Conservation (phyloP, 2,329 filamentous ascomycete species). For the Chalara sp. region DNA sequence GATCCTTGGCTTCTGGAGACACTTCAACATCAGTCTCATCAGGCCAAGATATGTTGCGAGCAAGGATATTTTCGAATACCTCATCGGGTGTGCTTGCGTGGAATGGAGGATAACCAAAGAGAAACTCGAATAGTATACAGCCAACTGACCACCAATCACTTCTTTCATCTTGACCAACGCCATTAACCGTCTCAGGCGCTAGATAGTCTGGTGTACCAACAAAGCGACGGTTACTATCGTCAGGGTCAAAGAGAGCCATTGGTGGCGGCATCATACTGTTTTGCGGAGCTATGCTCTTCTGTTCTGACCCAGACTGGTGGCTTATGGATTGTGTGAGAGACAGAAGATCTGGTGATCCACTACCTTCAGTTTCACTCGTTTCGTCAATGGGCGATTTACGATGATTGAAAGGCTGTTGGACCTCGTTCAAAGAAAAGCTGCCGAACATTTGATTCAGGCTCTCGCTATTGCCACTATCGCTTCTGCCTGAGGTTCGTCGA, state of each 20-base stretch:
- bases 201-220: conserved; percentile 97
- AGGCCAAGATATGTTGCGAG: conserved; percentile 87
- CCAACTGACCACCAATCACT: conserved; percentile 99
- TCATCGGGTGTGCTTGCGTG: conserved; percentile 84
- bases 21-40: conserved; percentile 72
- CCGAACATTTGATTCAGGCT: conserved; percentile 76
- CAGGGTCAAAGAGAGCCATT: conserved; percentile 91
- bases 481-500: conserved; percentile 70
- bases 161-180: conserved; percentile 90
- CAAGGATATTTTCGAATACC: conserved; percentile 94
- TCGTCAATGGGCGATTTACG: conserved; percentile 65
- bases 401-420: conserved; percentile 30
- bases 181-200: conserved; percentile 92
- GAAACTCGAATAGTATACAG: conserved; percentile 93
- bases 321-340: conserved; percentile 48
- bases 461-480: conserved; percentile 89
- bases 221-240: conserved; percentile 87
- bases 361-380: conserved; percentile 61
- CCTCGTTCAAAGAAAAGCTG: conserved; percentile 68
- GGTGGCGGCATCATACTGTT: conserved; percentile 78
- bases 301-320: conserved; percentile 32
- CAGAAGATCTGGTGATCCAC: conserved; percentile 71
- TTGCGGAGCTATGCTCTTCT: conserved; percentile 54
- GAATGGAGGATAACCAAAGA: conserved; percentile 91
- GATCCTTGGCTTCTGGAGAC: conserved; percentile 82